phyloP scores from a whole-genome alignment of 257 asterid genomes.

The Rehmannia glutinosa region DNA sequence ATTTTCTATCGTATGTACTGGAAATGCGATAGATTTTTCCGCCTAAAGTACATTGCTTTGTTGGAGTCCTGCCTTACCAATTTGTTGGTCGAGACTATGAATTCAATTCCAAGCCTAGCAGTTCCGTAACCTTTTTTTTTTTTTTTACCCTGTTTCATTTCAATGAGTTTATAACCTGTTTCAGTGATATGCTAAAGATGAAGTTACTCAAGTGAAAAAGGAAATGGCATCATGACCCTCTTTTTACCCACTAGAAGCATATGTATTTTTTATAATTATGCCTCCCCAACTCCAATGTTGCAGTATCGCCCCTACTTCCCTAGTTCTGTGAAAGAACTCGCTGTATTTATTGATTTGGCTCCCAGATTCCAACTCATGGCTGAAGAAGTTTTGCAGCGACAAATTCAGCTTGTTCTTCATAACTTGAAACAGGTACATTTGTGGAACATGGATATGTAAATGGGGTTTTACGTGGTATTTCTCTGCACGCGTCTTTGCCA shows the following conservation, averaged over 20 bases:
- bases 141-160: not conserved
- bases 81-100: no score
- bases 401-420: constrained; percentile 63
- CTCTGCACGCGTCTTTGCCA: not conserved
- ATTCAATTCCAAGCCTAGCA: no score
- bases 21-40: no score
- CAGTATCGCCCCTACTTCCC: constrained; percentile 96
- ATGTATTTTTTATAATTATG: not conserved
- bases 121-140: no score
- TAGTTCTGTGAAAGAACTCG: constrained; percentile 61
- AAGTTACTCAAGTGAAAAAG: not conserved
- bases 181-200: not conserved
- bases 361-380: constrained; percentile 85
- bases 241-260: not conserved
- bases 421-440: constrained; percentile 68
- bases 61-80: no score
- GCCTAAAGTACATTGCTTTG: no score
- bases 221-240: constrained; percentile 1
- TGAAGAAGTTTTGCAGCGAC: constrained; percentile 75
- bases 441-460: not conserved
- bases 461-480: constrained; percentile 2
- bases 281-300: constrained; percentile 20
- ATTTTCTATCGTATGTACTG: no score
- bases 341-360: constrained; percentile 89
- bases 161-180: not conserved